A percentile compares a stretch with the other conserved stretches of the same genome.
Evolutionary conservation across 139 green algal genomes (phyloP).

Genomic region (Picochlorum sp.): DNA sequence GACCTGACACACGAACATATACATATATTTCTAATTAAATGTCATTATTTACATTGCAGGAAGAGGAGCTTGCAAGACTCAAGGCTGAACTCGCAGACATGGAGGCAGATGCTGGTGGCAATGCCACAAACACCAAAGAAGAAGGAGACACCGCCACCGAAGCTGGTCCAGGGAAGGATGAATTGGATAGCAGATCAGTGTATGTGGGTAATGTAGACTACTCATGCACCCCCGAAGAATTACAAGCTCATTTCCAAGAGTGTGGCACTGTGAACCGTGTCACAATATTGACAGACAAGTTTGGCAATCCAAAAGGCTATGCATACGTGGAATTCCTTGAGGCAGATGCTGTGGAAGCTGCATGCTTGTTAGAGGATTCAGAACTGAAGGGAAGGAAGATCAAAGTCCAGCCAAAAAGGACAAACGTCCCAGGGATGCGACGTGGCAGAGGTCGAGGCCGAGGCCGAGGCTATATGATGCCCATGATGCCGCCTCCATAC

Average conservation of each 20-base stretch:
- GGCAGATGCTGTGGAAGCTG: conserved; percentile 81
- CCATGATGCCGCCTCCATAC: conserved; percentile 30
- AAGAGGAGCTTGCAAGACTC: conserved; percentile 64
- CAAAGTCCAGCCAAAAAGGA: conserved; percentile 88
- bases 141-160: background rate
- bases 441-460: conserved; percentile 48
- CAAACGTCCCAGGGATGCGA: conserved; percentile 90
- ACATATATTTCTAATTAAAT: background rate
- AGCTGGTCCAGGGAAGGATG: conserved; percentile 57
- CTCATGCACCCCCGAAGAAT: conserved; percentile 83
- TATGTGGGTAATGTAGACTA: conserved; percentile 97
- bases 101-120: conserved; percentile 71
- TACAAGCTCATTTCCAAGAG: conserved; percentile 77
- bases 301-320: conserved; percentile 90
- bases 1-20: background rate
- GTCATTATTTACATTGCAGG: conserved; percentile 21
- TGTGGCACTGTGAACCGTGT: conserved; percentile 98
- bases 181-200: conserved; percentile 73
- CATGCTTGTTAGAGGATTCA: conserved; percentile 70
- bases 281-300: conserved; percentile 94
- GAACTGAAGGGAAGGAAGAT: conserved; percentile 68
- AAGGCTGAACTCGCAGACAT: conserved; percentile 81
- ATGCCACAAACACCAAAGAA: background rate
- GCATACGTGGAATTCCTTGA: conserved; percentile 98
- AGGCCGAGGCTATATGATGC: conserved; percentile 26